Evolutionary conservation across 495 filamentous ascomycete genomes (phyloP).

Genomic region (Penicillium steckii): DNA sequence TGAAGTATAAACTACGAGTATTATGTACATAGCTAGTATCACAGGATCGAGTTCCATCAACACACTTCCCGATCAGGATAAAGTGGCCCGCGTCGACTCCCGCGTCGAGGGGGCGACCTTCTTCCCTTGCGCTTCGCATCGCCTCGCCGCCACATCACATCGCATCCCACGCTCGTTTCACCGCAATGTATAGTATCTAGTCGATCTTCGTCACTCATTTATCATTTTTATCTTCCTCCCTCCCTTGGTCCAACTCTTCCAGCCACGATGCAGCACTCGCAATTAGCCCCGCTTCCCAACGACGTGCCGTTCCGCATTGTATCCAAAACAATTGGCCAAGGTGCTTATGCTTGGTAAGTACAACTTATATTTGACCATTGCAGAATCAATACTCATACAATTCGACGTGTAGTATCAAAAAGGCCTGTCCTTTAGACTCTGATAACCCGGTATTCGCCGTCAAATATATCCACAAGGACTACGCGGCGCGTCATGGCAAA

Average conservation of each 20-base stretch:
- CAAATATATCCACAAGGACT: constrained; percentile 97
- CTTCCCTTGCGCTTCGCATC: constrained; percentile 9
- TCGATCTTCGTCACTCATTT: constrained; percentile 2
- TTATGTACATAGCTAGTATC: too few species aligned
- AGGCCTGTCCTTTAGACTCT: constrained; percentile 71
- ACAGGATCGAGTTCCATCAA: constrained; percentile 20
- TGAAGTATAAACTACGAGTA: too few species aligned
- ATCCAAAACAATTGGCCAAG: constrained; percentile 92
- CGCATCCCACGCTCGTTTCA: constrained; percentile 3
- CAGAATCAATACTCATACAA: neutral
- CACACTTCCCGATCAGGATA: constrained; percentile 47
- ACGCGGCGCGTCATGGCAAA: constrained; percentile 83
- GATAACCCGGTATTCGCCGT: constrained; percentile 84
- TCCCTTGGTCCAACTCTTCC: neutral
- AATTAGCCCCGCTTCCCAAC: constrained; percentile 80
- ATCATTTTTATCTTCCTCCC: neutral
- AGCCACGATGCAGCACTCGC: constrained; percentile 67
- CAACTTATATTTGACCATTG: neutral
- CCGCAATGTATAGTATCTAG: constrained; percentile 5
- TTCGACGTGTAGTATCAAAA: constrained; percentile 72
- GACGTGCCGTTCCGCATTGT: constrained; percentile 92
- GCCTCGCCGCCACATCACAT: constrained; percentile 1
- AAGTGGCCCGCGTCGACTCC: constrained; percentile 42
- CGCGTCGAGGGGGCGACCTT: constrained; percentile 13
- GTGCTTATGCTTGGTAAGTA: constrained; percentile 93